A percentile compares a stretch with the other conserved stretches of the same genome.
Evolutionary conservation across 495 filamentous ascomycete species (phyloP).

Genomic region (Hypoxylon cercidicola): DNA sequence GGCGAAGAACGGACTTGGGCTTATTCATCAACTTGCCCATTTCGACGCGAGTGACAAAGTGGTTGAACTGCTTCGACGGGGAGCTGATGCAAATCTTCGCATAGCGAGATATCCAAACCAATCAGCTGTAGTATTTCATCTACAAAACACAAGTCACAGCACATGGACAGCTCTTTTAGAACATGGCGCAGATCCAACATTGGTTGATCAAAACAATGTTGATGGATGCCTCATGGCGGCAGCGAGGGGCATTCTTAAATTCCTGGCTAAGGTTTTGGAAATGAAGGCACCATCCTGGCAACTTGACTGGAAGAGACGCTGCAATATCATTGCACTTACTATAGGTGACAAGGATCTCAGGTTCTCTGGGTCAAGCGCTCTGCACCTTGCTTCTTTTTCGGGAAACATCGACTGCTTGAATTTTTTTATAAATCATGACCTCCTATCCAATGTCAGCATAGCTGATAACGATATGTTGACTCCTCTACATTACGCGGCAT

Average conservation of each 20-base stretch:
- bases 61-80: background rate
- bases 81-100: constrained; percentile 3
- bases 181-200: constrained; percentile 3
- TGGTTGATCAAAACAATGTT: too few relatives aligned
- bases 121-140: background rate
- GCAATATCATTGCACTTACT: background rate
- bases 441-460: constrained; percentile 4
- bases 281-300: background rate
- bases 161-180: background rate
- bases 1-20: background rate
- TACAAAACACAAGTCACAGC: background rate
- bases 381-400: constrained; percentile 6
- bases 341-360: too few relatives aligned
- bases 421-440: constrained; percentile 3
- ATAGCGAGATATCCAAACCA: background rate
- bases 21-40: constrained; percentile 5
- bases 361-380: background rate
- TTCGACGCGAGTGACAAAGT: background rate
- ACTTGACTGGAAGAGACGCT: background rate
- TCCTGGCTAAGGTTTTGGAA: background rate
- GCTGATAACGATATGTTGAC: background rate
- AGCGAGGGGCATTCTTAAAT: background rate
- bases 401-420: constrained; percentile 8
- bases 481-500: constrained; percentile 9
- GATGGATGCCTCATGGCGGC: constrained; percentile 1